A percentile compares a stretch with the other conserved stretches of the same genome.
Conservation (phyloP, 345 rosid genomes). For the Eucalyptus decipiens region DNA sequence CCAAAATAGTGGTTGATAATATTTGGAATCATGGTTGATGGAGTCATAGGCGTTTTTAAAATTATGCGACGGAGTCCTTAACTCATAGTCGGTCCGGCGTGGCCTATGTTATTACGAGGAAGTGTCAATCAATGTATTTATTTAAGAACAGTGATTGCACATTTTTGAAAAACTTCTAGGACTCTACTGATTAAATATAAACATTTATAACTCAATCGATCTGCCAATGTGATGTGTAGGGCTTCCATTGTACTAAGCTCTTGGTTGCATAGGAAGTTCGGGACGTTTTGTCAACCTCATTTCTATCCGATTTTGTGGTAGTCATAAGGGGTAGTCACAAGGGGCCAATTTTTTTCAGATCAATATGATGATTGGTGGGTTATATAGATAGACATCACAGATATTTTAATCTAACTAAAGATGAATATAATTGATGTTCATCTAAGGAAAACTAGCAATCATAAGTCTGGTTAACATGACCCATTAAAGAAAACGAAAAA, state of each 20-base stretch:
- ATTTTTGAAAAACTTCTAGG: neutral
- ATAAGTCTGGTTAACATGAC: neutral
- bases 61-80: neutral
- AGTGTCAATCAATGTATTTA: neutral
- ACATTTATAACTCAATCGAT: neutral
- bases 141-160: neutral
- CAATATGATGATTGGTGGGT: neutral
- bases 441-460: neutral
- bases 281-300: neutral
- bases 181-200: neutral
- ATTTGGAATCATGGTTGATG: neutral
- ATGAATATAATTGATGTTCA: neutral
- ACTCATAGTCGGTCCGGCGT: neutral
- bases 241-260: neutral
- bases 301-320: neutral
- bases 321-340: too few relatives aligned
- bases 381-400: rapidly evolving
- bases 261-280: neutral
- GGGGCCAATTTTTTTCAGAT: neutral
- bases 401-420: neutral
- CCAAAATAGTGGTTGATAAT: neutral
- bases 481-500: neutral
- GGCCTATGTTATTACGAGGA: neutral
- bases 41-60: neutral
- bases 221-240: neutral